Evolutionary conservation across 139 green algal genomes (phyloP).

Genomic region (Nannochloris sp.): DNA sequence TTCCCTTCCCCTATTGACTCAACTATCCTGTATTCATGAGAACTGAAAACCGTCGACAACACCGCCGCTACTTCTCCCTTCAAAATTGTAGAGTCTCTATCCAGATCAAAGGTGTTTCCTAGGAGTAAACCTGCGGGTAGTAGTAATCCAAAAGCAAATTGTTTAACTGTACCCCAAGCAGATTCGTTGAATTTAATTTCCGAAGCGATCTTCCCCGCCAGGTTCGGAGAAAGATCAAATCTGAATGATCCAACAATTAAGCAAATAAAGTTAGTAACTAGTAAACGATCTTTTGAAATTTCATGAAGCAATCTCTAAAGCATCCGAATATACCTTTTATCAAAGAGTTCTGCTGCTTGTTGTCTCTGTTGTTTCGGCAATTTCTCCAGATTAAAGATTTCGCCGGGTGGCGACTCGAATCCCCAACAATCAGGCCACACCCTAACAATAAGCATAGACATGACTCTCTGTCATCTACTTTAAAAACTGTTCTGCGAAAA

Average conservation of each 20-base stretch:
- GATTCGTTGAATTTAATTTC: not conserved
- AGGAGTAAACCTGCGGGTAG: not conserved
- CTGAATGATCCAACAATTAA: not conserved
- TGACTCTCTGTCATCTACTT: not conserved
- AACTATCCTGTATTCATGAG: not conserved
- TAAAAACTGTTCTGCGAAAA: too few relatives aligned
- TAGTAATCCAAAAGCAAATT: conserved; percentile 1
- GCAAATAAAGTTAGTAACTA: not conserved
- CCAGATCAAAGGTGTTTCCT: not conserved
- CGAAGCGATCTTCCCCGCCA: not conserved
- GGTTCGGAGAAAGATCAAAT: not conserved
- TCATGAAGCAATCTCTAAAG: too few relatives aligned
- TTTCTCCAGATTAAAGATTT: not conserved
- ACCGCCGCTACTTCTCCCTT: not conserved
- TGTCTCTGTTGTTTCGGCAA: not conserved
- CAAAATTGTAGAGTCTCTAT: not conserved
- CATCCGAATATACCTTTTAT: not conserved
- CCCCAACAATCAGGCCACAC: not conserved
- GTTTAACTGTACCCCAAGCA: not conserved
- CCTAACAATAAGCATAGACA: not conserved
- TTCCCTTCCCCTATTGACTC: not conserved
- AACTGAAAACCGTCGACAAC: not conserved
- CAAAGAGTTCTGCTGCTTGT: not conserved
- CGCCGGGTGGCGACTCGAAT: not conserved
- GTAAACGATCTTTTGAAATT: too few relatives aligned